Evolutionary conservation across 208 protist species (phyloP), one percentile per base, ranked within the genome.

Genomic region (Acanthamoeba healyi): DNA sequence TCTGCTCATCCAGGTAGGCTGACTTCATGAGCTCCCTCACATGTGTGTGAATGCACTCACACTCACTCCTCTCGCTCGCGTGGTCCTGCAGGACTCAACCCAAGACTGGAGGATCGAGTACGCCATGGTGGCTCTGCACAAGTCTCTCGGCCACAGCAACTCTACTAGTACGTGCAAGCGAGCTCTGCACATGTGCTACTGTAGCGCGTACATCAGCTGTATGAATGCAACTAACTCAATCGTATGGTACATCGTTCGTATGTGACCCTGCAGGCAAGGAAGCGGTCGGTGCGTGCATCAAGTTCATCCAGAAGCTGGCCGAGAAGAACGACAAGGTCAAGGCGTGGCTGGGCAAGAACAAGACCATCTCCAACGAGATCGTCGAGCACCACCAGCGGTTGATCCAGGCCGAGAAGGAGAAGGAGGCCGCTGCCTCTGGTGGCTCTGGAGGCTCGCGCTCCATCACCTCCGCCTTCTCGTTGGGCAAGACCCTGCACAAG

Each of bases 291-390:
- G 32, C 70, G 19, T 79, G 70, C 40, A 79, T 79, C 79, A 87
- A 87, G 79, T 87, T 87, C 79, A 87, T 87, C 22, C 79, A 63
- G 32, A 63, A 54, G 46, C 49, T 87, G 79, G 29, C 46, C 10
- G 79, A 87, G 38, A 32, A n/a, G 32, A 87, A 87, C 46, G 79
- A 87, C 46, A 54, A 87, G 46, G 79, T 87, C n/a, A 87, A 87
- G 49, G 42, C 79, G 46, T 87, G 79, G 79, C 32, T 87, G 44
- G 49, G 0, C 44, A 87, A 87, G 79, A 87, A 87, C 79, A 87
- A 87, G 79, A 61, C 79, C 29, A 54, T 87, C 36, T 54, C 49
- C 46, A 61, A 61, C 46, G 79, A 87, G 42, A 87, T 87, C 26
- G 42, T 87, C n/a, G 79, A 87, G 44, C 49, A 63, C 46, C 46